A percentile compares a stretch with the other conserved stretches of the same genome.
Conservation (phyloP, 495 filamentous ascomycete genomes). For the Pseudevernia furfuracea region DNA sequence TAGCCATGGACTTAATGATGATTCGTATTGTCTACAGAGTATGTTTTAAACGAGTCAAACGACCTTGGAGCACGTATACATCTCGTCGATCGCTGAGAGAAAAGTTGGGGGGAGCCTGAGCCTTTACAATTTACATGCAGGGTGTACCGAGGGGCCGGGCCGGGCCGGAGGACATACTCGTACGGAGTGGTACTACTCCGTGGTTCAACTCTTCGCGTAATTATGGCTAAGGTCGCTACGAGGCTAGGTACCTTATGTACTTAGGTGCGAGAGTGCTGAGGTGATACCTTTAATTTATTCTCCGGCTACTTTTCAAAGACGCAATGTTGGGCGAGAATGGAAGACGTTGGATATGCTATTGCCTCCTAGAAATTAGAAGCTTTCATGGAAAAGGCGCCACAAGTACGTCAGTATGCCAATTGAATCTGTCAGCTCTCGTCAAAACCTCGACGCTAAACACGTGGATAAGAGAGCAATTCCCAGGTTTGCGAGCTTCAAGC, state of each 20-base stretch:
- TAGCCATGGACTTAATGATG: constrained; percentile 50
- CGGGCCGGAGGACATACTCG: too few species aligned
- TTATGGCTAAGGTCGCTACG: too few species aligned
- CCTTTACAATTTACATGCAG: background rate
- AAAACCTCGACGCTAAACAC: constrained; percentile 5
- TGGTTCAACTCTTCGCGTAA: too few species aligned
- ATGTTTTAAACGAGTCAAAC: background rate
- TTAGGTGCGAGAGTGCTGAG: too few species aligned
- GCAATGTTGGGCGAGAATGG: background rate
- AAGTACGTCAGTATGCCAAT: constrained; percentile 9
- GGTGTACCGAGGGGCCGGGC: background rate
- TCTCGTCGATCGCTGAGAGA: background rate
- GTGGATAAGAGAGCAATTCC: constrained; percentile 40
- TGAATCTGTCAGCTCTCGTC: background rate
- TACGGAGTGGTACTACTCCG: too few species aligned
- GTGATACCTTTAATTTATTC: background rate
- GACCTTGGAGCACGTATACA: background rate
- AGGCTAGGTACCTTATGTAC: too few species aligned
- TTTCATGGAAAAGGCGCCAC: background rate
- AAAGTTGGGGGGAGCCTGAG: background rate
- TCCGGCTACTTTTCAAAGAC: background rate
- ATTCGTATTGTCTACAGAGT: constrained; percentile 4
- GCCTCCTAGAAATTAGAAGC: background rate
- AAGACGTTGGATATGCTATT: background rate
- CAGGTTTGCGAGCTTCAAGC: constrained; percentile 61